Evolutionary conservation across 2,329 filamentous ascomycete species (phyloP).

Genomic region (Botrytis sinoallii): DNA sequence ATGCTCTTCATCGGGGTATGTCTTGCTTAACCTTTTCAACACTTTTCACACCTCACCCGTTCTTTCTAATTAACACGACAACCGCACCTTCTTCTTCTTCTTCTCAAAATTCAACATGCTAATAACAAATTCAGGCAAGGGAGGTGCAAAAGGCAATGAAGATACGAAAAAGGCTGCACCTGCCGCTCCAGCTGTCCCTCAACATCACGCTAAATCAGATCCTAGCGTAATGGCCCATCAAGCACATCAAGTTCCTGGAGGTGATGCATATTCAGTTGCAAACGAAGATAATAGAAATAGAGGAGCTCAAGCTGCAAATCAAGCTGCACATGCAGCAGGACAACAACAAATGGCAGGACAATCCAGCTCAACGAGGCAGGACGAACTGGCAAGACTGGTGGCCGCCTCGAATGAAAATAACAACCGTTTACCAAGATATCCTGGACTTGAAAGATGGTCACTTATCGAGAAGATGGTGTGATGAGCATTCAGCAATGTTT

Average conservation of each 20-base stretch:
- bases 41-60: background rate
- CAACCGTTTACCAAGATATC: conserved; percentile 81
- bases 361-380: conserved; percentile 53
- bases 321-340: conserved; percentile 60
- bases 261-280: conserved; percentile 60
- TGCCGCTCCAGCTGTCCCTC: conserved; percentile 53
- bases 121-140: conserved; percentile 11
- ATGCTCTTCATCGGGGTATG: conserved; percentile 18
- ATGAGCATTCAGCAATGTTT: conserved; percentile 98
- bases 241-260: conserved; percentile 47
- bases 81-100: background rate
- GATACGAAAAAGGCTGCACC: conserved; percentile 43
- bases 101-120: background rate
- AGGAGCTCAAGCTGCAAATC: conserved; percentile 64
- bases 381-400: conserved; percentile 78
- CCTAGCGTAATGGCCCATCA: conserved; percentile 59
- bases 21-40: background rate
- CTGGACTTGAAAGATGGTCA: conserved; percentile 80
- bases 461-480: conserved; percentile 96
- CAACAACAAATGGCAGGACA: conserved; percentile 49
- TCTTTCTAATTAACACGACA: no score
- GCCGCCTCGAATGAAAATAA: conserved; percentile 87
- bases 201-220: conserved; percentile 44
- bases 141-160: conserved; percentile 53
- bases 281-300: conserved; percentile 62